Percentiles rank a stretch among this genome's conserved stretches.
Evolutionary conservation across 192 early-diverging fungal genomes (phyloP).

Genomic region (Umbelopsis isabellina): DNA sequence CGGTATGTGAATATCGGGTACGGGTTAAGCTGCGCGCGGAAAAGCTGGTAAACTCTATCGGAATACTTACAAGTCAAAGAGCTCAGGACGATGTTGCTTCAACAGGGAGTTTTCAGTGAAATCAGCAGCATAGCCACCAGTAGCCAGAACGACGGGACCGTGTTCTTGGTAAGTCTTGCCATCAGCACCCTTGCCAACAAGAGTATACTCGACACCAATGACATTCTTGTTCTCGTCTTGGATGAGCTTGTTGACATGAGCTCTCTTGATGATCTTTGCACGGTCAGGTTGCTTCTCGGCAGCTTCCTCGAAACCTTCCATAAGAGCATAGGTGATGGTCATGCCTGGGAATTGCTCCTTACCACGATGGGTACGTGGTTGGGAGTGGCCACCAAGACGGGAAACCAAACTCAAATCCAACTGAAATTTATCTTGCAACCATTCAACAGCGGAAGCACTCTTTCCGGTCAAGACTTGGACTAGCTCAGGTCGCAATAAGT

Average conservation of each 20-base stretch:
- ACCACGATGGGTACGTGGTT: conserved; percentile 93
- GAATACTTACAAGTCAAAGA: conserved; percentile 51
- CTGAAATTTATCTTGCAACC: conserved; percentile 89
- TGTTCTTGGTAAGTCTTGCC: conserved; percentile 64
- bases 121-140: conserved; percentile 95
- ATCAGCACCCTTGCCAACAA: conserved; percentile 48
- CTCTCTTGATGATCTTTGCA: conserved; percentile 81
- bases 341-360: conserved; percentile 84
- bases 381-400: conserved; percentile 91
- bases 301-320: conserved; percentile 78
- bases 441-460: conserved; percentile 89
- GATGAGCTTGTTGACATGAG: conserved; percentile 77
- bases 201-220: conserved; percentile 80
- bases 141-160: conserved; percentile 87
- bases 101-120: conserved; percentile 78
- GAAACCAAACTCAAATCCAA: conserved; percentile 88
- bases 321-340: conserved; percentile 93
- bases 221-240: conserved; percentile 64
- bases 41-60: background rate
- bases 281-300: conserved; percentile 67
- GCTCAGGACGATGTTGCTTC: conserved; percentile 82
- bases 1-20: conserved; percentile 24
- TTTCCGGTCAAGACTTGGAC: conserved; percentile 85
- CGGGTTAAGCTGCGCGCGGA: background rate
- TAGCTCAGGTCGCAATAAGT: conserved; percentile 76